Evolutionary conservation across 768 basidiomycete genomes (phyloP).

Genomic region (Serendipita sp.): DNA sequence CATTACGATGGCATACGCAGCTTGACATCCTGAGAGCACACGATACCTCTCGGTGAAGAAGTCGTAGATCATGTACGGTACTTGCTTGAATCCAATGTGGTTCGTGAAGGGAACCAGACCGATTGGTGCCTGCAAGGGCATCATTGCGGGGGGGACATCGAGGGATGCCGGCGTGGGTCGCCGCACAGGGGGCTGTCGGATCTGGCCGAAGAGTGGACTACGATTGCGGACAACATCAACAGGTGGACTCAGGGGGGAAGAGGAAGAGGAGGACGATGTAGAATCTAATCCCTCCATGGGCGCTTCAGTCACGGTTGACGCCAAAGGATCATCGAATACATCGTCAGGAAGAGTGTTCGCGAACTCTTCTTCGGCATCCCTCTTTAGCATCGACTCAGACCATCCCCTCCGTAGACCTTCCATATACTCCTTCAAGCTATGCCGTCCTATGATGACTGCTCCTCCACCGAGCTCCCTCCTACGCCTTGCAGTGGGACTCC

Average conservation of each 20-base stretch:
- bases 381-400: slow-evolving; percentile 49
- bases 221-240: not conserved
- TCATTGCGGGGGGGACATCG: slow-evolving; percentile 32
- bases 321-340: slow-evolving; percentile 53
- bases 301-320: slow-evolving; percentile 16
- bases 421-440: slow-evolving; percentile 91
- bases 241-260: slow-evolving; percentile 14
- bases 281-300: slow-evolving; percentile 14
- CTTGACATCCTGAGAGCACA: slow-evolving; percentile 66
- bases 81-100: slow-evolving; percentile 63
- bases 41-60: slow-evolving; percentile 81
- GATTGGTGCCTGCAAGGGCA: slow-evolving; percentile 67
- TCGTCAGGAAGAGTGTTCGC: slow-evolving; percentile 51
- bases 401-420: slow-evolving; percentile 72
- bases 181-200: slow-evolving; percentile 10
- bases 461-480: slow-evolving; percentile 64
- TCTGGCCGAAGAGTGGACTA: not conserved
- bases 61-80: slow-evolving; percentile 79
- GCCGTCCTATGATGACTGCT: slow-evolving; percentile 68
- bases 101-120: slow-evolving; percentile 59
- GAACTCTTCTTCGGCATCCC: slow-evolving; percentile 58
- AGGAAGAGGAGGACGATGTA: slow-evolving; percentile 22
- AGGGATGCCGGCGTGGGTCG: slow-evolving; percentile 16
- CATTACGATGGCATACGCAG: slow-evolving; percentile 58
- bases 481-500: slow-evolving; percentile 33